phyloP scores from a whole-genome alignment of 495 filamentous ascomycete genomes.

The Penicillium crystallinum region DNA sequence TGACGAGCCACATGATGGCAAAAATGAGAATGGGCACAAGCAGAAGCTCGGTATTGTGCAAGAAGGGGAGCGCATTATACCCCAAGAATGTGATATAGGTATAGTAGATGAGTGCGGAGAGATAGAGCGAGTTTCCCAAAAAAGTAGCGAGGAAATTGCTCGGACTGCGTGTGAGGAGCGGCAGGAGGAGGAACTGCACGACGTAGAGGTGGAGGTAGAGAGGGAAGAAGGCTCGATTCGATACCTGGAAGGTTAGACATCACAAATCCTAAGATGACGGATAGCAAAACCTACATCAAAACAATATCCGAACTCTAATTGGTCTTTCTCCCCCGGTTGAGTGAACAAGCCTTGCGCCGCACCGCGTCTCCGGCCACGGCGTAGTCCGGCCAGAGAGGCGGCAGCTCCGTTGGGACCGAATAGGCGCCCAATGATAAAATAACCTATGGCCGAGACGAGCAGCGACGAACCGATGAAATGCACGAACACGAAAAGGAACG shows the following conservation, averaged over 20 bases:
- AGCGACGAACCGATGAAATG: constrained; percentile 63
- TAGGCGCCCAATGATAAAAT: constrained; percentile 59
- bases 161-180: constrained; percentile 44
- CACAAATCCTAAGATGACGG: not conserved
- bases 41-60: constrained; percentile 68
- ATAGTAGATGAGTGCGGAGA: constrained; percentile 65
- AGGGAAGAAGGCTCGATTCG: constrained; percentile 70
- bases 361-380: constrained; percentile 43
- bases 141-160: constrained; percentile 55
- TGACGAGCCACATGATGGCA: constrained; percentile 57
- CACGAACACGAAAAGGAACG: constrained; percentile 58
- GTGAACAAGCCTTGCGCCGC: constrained; percentile 54
- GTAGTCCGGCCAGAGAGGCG: constrained; percentile 35
- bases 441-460: constrained; percentile 55
- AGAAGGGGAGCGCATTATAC: constrained; percentile 69
- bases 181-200: constrained; percentile 66
- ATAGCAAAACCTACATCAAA: constrained; percentile 54
- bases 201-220: constrained; percentile 70
- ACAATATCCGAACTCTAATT: constrained; percentile 73
- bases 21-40: constrained; percentile 58
- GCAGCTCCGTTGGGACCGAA: constrained; percentile 51
- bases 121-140: constrained; percentile 66
- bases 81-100: constrained; percentile 69
- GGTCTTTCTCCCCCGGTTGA: constrained; percentile 50
- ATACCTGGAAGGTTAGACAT: constrained; percentile 42